Conservation (phyloP, 73 alveolate species). For the Tetrahymena thermophila region DNA sequence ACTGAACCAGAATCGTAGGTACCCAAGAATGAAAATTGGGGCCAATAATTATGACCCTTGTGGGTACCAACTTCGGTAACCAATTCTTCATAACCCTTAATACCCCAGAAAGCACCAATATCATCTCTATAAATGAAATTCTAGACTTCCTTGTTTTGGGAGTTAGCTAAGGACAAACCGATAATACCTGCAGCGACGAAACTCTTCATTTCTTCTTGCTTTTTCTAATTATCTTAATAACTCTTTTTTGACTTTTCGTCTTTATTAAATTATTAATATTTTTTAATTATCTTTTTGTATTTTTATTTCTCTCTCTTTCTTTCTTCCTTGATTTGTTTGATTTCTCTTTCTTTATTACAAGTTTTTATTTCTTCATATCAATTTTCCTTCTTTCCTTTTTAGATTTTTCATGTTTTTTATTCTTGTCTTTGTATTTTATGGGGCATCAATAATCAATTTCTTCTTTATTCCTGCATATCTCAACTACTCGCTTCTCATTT, state of each 20-base stretch:
- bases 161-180: slow-evolving; percentile 3
- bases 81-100: slow-evolving; percentile 93
- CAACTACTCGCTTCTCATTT: not conserved
- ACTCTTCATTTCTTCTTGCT: slow-evolving; percentile 1
- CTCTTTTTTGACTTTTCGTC: slow-evolving; percentile 2
- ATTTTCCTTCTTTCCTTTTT: not conserved
- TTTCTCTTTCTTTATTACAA: not conserved
- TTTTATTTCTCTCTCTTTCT: not conserved
- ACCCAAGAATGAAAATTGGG: slow-evolving; percentile 74
- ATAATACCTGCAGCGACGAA: not conserved
- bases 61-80: slow-evolving; percentile 84
- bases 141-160: slow-evolving; percentile 11
- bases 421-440: not conserved
- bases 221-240: not conserved
- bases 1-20: slow-evolving; percentile 81
- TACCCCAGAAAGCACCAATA: slow-evolving; percentile 88
- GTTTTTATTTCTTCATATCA: not conserved
- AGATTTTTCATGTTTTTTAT: not conserved
- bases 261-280: not conserved
- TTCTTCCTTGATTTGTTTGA: not conserved
- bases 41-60: slow-evolving; percentile 88
- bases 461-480: not conserved
- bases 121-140: slow-evolving; percentile 89
- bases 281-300: not conserved
- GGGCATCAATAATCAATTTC: not conserved